Conservation (phyloP, 352 stramenopile genomes). For the Aphanomyces astaci region DNA sequence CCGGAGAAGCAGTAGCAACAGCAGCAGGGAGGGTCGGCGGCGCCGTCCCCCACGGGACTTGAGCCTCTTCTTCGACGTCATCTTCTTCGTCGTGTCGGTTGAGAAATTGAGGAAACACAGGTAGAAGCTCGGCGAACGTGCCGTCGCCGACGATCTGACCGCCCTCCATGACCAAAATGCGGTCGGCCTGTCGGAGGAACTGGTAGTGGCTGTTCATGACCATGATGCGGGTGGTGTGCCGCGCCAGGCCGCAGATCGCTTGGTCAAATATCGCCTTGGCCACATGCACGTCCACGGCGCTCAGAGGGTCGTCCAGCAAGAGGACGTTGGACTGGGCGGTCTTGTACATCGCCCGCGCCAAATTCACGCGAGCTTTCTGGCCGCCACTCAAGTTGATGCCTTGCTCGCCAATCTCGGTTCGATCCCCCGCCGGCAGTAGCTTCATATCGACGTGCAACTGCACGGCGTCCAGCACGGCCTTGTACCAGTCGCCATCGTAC, state of each 20-base stretch:
- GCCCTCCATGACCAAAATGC: background rate
- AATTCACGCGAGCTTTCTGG: constrained; percentile 6
- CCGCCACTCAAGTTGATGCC: background rate
- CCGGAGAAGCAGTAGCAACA: no score
- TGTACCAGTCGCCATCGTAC: constrained; percentile 55
- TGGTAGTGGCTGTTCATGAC: constrained; percentile 12
- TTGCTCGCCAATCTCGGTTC: constrained; percentile 28
- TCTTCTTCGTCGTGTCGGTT: background rate
- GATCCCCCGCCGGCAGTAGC: constrained; percentile 50
- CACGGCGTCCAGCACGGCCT: constrained; percentile 25
- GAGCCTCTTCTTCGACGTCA: constrained; percentile 27
- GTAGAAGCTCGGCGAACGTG: background rate
- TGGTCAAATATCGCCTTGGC: constrained; percentile 77
- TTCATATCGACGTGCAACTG: constrained; percentile 20
- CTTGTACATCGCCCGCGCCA: constrained; percentile 19
- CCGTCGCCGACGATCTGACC: background rate
- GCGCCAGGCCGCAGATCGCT: constrained; percentile 49
- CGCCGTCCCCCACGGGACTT: no score
- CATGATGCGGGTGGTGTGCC: constrained; percentile 45
- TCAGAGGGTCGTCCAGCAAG: constrained; percentile 7
- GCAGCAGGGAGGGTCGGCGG: no score
- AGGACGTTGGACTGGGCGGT: constrained; percentile 21
- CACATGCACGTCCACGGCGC: constrained; percentile 87
- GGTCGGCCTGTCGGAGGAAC: constrained; percentile 24
- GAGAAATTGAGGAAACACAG: background rate